A percentile compares a stretch with the other conserved stretches of the same genome.
These are phyloP conservation scores for Setaria viridis DNA, from an alignment of 202 grass and related monocot genomes.

Conservation along the genomic window DNA sequence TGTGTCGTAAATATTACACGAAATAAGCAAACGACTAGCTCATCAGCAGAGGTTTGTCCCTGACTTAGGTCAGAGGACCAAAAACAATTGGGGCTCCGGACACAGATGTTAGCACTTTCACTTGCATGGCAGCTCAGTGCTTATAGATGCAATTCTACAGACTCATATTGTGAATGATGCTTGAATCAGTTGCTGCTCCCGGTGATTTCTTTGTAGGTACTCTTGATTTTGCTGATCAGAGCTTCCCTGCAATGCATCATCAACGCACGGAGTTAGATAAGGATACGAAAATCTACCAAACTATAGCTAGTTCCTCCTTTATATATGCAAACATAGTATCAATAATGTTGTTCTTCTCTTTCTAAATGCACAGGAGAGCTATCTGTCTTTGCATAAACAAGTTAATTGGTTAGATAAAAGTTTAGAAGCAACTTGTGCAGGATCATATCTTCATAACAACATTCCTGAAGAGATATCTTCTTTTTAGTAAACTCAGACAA, in stretches of 20 bases:
- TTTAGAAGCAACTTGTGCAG: not conserved
- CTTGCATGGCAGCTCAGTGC: constrained; percentile 17
- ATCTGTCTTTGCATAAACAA: not conserved
- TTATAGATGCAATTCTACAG: constrained; percentile 18
- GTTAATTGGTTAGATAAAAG: not conserved
- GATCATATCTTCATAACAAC: not conserved
- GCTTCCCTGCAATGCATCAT: constrained; percentile 58
- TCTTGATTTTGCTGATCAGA: constrained; percentile 68
- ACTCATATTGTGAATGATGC: constrained; percentile 21
- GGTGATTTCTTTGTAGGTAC: constrained; percentile 64
- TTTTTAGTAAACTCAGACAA: not conserved
- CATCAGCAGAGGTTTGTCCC: constrained; percentile 17
- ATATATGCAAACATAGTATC: not conserved
- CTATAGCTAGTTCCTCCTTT: not conserved
- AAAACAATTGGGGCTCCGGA: not conserved
- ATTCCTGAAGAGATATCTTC: not conserved
- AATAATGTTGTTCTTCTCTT: not conserved
- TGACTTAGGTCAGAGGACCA: constrained; percentile 22
- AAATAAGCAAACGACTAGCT: constrained; percentile 3
- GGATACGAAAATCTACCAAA: not conserved
- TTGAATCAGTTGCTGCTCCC: constrained; percentile 52
- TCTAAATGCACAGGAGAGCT: not conserved
- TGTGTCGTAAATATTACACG: constrained; percentile 32
- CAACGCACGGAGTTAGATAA: not conserved
- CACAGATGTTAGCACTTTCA: constrained; percentile 19